A percentile compares a stretch with the other conserved stretches of the same genome.
Evolutionary conservation across 2,329 filamentous ascomycete species (phyloP).

Genomic region (Lomentospora prolificans): DNA sequence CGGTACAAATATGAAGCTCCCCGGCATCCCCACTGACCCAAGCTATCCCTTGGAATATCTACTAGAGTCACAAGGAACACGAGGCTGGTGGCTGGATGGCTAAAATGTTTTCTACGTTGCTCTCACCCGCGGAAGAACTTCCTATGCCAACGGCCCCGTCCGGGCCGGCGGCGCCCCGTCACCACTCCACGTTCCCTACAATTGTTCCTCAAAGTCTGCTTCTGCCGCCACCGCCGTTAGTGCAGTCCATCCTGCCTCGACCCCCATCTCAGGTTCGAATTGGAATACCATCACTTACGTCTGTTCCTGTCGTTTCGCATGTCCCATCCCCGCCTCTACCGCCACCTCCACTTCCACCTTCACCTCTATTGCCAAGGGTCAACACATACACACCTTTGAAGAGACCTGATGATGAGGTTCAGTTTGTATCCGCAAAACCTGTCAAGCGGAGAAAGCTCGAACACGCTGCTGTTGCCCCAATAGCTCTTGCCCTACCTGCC

Average conservation of each 20-base stretch:
- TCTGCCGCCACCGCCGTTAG: neutral
- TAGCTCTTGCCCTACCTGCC: neutral
- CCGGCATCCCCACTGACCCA: neutral
- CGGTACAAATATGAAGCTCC: slow-evolving; percentile 4
- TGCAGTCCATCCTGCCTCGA: neutral
- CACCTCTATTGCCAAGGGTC: neutral
- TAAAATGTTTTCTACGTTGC: slow-evolving; percentile 5
- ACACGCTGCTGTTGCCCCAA: neutral
- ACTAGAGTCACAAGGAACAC: neutral
- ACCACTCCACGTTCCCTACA: neutral
- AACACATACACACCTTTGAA: slow-evolving; percentile 14
- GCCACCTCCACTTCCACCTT: neutral
- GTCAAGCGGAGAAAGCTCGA: slow-evolving; percentile 25
- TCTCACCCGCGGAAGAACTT: slow-evolving; percentile 3
- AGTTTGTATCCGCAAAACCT: slow-evolving; percentile 33
- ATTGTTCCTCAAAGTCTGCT: neutral
- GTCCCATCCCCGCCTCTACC: neutral
- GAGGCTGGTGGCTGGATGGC: neutral
- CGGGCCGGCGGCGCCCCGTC: neutral
- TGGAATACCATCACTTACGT: neutral
- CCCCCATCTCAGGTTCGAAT: neutral
- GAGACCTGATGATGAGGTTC: slow-evolving; percentile 29
- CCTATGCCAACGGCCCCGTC: neutral
- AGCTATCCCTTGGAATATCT: too few species aligned
- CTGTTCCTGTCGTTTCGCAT: neutral